Evolutionary conservation across 768 basidiomycete species (phyloP).

Genomic region (Cantharellus cinnabarinus): DNA sequence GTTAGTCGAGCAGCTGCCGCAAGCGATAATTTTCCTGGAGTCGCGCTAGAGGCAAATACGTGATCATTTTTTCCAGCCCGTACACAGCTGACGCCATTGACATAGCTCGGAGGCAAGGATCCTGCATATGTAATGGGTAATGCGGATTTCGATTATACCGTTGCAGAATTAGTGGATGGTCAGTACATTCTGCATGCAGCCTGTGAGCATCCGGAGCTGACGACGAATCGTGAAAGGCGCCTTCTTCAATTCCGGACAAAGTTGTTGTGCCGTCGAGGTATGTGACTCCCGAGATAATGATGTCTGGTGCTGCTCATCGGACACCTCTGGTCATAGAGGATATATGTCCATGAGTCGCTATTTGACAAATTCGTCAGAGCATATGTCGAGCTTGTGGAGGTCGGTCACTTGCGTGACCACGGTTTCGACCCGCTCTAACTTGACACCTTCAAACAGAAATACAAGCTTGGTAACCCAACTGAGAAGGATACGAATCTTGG

Average conservation of each 20-base stretch:
- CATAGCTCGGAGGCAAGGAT: slow-evolving; percentile 87
- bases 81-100: neutral
- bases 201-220: neutral
- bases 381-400: slow-evolving; percentile 58
- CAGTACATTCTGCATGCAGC: slow-evolving; percentile 7
- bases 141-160: slow-evolving; percentile 66
- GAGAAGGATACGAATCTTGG: slow-evolving; percentile 58
- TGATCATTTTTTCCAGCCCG: neutral
- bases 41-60: slow-evolving; percentile 50
- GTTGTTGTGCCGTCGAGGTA: slow-evolving; percentile 86
- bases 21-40: slow-evolving; percentile 52
- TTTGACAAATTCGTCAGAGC: slow-evolving; percentile 62
- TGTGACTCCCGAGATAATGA: slow-evolving; percentile 4
- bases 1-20: slow-evolving; percentile 51
- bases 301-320: neutral
- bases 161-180: slow-evolving; percentile 82
- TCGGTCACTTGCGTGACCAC: slow-evolving; percentile 12
- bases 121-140: slow-evolving; percentile 87
- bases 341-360: slow-evolving; percentile 77
- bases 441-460: slow-evolving; percentile 27
- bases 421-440: neutral
- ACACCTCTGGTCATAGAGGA: slow-evolving; percentile 30
- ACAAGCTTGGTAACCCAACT: slow-evolving; percentile 76
- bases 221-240: slow-evolving; percentile 31
- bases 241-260: slow-evolving; percentile 95